These are phyloP conservation scores for Xylariaceae sp. DNA, from an alignment of 2,329 filamentous ascomycete genomes.

Conservation along the genomic window DNA sequence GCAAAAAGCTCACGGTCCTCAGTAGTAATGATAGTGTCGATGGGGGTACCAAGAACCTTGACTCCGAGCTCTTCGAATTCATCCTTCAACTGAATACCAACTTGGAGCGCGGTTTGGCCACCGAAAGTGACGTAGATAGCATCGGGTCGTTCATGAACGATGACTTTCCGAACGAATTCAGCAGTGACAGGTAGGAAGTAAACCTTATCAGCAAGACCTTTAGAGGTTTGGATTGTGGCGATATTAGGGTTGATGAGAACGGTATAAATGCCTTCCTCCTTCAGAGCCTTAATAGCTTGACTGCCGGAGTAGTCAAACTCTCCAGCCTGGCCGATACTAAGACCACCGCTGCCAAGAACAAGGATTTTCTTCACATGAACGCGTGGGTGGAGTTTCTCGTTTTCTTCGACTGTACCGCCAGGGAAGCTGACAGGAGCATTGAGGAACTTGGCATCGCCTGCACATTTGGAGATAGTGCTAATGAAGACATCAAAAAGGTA, in stretches of 20 bases:
- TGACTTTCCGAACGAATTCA: slow-evolving; percentile 97
- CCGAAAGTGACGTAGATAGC: slow-evolving; percentile 98
- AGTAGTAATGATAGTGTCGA: slow-evolving; percentile 97
- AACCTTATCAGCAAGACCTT: slow-evolving; percentile 95
- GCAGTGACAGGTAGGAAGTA: slow-evolving; percentile 97
- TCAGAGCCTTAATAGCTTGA: slow-evolving; percentile 96
- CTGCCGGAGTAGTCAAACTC: slow-evolving; percentile 99
- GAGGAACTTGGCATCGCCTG: slow-evolving; percentile 65
- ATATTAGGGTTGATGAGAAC: slow-evolving; percentile 99
- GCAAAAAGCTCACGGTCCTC: slow-evolving; percentile 98
- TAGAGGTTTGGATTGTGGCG: slow-evolving; percentile 97
- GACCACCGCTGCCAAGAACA: slow-evolving; percentile 87
- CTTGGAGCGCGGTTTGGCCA: slow-evolving; percentile 93
- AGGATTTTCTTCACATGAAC: slow-evolving; percentile 92
- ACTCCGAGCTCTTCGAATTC: slow-evolving; percentile 92
- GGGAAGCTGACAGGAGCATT: slow-evolving; percentile 79
- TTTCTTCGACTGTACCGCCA: slow-evolving; percentile 77
- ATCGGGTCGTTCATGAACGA: slow-evolving; percentile 89
- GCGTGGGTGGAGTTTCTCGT: slow-evolving; percentile 70
- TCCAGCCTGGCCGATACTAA: slow-evolving; percentile 96
- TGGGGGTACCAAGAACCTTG: slow-evolving; percentile 91
- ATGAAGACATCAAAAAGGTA: slow-evolving; percentile 98
- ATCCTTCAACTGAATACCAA: slow-evolving; percentile 96
- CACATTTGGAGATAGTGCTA: slow-evolving; percentile 71
- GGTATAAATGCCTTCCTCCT: slow-evolving; percentile 96